Evolutionary conservation across 352 stramenopile species (phyloP).

Genomic region (Phytophthora pistaciae): DNA sequence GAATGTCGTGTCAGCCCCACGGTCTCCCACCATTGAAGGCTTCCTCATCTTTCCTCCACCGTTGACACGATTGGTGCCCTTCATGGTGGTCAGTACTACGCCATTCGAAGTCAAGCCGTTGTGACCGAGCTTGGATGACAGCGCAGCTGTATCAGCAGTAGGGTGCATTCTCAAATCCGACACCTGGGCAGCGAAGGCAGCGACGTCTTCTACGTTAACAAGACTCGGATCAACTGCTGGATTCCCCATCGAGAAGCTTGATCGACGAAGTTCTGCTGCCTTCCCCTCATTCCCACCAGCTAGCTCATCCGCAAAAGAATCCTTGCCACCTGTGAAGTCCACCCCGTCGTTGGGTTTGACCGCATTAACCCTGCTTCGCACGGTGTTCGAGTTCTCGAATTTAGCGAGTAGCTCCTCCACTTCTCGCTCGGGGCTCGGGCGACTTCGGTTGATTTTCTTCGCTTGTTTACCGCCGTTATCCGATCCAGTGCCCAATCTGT

Average conservation of each 20-base stretch:
- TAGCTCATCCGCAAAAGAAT: slow-evolving; percentile 1
- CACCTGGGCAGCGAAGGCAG: slow-evolving; percentile 29
- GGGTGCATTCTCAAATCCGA: slow-evolving; percentile 26
- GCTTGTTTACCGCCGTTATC: background rate
- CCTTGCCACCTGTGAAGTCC: background rate
- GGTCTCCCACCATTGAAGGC: background rate
- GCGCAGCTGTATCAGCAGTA: background rate
- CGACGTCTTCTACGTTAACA: slow-evolving; percentile 19
- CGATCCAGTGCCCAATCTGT: background rate
- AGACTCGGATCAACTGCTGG: background rate
- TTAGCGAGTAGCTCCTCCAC: background rate
- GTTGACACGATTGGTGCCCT: slow-evolving; percentile 2
- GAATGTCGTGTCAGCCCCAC: slow-evolving; percentile 21
- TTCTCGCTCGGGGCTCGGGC: background rate
- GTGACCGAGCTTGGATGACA: background rate
- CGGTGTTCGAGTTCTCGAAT: background rate
- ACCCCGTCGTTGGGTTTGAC: background rate
- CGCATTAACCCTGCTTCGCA: background rate
- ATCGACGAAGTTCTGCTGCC: slow-evolving; percentile 16
- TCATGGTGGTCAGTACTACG: background rate
- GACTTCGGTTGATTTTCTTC: background rate
- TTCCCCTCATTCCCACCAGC: slow-evolving; percentile 8
- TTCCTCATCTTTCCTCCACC: slow-evolving; percentile 14
- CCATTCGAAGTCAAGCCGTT: background rate
- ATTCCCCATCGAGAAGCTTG: slow-evolving; percentile 12